These are phyloP conservation scores for Uromyces viciae-fabae DNA, from an alignment of 1,284 basidiomycete genomes.

Conservation along the genomic window DNA sequence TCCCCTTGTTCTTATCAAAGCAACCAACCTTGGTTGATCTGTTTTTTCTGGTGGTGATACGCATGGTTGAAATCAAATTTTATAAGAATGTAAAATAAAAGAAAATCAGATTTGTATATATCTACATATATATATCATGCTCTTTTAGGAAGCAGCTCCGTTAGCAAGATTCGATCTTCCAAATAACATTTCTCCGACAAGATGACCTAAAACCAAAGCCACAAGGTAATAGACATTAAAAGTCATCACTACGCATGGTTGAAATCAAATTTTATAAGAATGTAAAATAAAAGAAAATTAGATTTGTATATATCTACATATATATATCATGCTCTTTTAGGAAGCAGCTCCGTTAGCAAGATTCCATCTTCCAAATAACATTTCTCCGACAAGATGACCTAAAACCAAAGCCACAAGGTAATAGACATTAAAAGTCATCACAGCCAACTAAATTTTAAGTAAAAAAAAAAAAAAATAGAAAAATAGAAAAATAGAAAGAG, in stretches of 20 bases:
- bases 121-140: too few species aligned
- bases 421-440: slow-evolving; percentile 42
- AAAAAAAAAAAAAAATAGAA: neutral
- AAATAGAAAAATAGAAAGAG: neutral
- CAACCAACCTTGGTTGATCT: too few species aligned
- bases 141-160: slow-evolving; percentile 16
- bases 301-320: too few species aligned
- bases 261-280: too few species aligned
- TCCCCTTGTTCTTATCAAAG: too few species aligned
- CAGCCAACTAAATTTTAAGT: slow-evolving; percentile 31
- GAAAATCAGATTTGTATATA: too few species aligned
- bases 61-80: too few species aligned
- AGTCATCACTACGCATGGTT: slow-evolving; percentile 42
- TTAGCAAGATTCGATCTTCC: slow-evolving; percentile 15
- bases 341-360: slow-evolving; percentile 10
- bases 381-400: slow-evolving; percentile 28
- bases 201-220: slow-evolving; percentile 29
- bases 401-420: slow-evolving; percentile 36
- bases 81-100: too few species aligned
- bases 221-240: slow-evolving; percentile 41
- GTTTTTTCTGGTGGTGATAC: too few species aligned
- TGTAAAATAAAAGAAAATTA: too few species aligned
- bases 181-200: slow-evolving; percentile 29
- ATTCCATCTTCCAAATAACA: slow-evolving; percentile 26
- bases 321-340: too few species aligned